phyloP scores from a whole-genome alignment of 73 alveolate genomes.

The Paramecium octaurelia region DNA sequence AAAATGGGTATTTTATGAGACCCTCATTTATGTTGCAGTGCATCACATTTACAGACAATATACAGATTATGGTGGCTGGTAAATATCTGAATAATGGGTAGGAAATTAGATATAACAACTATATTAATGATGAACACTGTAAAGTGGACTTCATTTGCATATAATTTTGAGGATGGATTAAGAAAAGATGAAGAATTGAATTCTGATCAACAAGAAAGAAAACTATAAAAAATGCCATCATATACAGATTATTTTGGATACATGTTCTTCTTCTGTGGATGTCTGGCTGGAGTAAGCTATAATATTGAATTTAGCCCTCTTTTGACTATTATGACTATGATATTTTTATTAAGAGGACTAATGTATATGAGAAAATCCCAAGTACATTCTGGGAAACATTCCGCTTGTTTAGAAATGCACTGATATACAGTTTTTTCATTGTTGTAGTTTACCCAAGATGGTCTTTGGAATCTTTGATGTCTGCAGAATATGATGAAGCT shows the following conservation, averaged over 20 bases:
- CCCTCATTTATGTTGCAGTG: not conserved
- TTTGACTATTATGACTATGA: constrained; percentile 88
- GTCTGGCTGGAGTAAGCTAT: constrained; percentile 69
- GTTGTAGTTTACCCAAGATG: constrained; percentile 62
- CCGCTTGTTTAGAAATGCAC: constrained; percentile 63
- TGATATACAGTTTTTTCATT: constrained; percentile 63
- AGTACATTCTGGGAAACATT: constrained; percentile 66
- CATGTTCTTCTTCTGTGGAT: constrained; percentile 81
- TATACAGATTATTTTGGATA: constrained; percentile 74
- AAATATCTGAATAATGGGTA: not conserved
- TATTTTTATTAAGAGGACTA: constrained; percentile 72
- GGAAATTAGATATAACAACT: constrained; percentile 55
- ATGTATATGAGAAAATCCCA: constrained; percentile 61
- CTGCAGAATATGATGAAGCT: constrained; percentile 74
- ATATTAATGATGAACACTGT: constrained; percentile 55
- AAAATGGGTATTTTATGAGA: constrained; percentile 19
- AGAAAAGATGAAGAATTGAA: constrained; percentile 22
- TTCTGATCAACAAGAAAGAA: constrained; percentile 50
- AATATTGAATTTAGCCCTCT: constrained; percentile 67
- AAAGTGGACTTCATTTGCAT: constrained; percentile 60
- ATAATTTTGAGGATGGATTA: constrained; percentile 47
- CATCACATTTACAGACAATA: constrained; percentile 59
- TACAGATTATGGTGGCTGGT: constrained; percentile 64
- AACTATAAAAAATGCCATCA: constrained; percentile 70
- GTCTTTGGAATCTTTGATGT: constrained; percentile 66